phyloP scores from a whole-genome alignment of 225 moss, liverwort and hornwort genomes.

The Sphagnum tenellum region DNA sequence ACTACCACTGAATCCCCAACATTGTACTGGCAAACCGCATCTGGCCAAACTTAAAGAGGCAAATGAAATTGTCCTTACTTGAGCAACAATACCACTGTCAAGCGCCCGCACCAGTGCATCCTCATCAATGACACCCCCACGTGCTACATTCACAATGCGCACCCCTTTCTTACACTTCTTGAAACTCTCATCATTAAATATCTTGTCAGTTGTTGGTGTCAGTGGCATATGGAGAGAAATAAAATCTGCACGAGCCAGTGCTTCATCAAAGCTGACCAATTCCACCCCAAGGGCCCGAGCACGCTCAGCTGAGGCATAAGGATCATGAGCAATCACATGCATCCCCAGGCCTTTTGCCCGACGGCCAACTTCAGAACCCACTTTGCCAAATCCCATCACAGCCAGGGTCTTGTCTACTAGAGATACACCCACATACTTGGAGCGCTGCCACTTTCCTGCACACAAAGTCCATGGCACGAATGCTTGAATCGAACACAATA shows the following conservation, averaged over 20 bases:
- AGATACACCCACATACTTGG: constrained; percentile 85
- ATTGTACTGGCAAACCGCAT: too few species aligned
- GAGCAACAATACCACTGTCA: constrained; percentile 71
- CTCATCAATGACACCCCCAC: constrained; percentile 96
- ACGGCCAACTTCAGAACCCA: constrained; percentile 91
- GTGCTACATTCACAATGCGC: constrained; percentile 80
- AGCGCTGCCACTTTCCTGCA: constrained; percentile 79
- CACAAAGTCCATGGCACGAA: not conserved
- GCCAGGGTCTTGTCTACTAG: constrained; percentile 90
- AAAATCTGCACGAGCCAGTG: constrained; percentile 67
- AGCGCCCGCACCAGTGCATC: constrained; percentile 75
- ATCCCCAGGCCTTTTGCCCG: constrained; percentile 85
- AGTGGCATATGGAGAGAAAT: constrained; percentile 93
- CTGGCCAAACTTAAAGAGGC: too few species aligned
- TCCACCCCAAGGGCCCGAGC: constrained; percentile 85
- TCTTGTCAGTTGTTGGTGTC: constrained; percentile 71
- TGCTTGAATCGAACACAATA: not conserved
- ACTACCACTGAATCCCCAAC: too few species aligned
- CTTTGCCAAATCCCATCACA: constrained; percentile 98
- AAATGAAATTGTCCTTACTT: constrained; percentile 24
- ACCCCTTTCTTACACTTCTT: constrained; percentile 73
- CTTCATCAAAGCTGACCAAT: constrained; percentile 79
- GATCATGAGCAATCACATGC: constrained; percentile 81
- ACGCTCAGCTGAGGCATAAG: constrained; percentile 86
- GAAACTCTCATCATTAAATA: constrained; percentile 69